Evolutionary conservation across 2,329 filamentous ascomycete genomes (phyloP), one percentile per base, ranked within the genome.

Genomic region (Chaetoscypha palmicola): DNA sequence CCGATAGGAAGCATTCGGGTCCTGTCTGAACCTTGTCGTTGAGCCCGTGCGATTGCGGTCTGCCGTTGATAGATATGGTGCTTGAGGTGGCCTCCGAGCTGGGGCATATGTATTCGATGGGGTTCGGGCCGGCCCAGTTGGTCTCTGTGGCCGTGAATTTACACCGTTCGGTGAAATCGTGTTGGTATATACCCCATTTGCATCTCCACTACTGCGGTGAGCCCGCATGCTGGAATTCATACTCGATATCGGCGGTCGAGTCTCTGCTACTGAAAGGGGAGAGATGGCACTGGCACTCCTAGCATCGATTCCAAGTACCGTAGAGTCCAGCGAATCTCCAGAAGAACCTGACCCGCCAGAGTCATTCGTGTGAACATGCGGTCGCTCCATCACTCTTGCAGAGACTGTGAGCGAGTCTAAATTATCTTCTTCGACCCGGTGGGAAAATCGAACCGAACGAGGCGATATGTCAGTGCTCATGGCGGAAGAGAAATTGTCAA

Each of bases 71-170:
- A 71, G 68, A 39, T 68, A 71, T 34, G 72, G 70, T 12, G 70
- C 65, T 43, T 61, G 58, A 16, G 74, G 45, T 71, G 74, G 71
- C 43, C 74, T 71, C 37, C 78, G 68, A 46, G 76, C 58, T 34
- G 81, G 81, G 50, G 85, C 84, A 62, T 92, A 92, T 23, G 86
- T 89, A 62, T 74, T 86, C 22, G 86, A 91, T 1, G 84, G 84
- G 3, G 84, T 89, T 58, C 86, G 73, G 42, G 76, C 74, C 14
- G 85, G 84, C 19, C 72, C 81, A 4, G 76, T 73, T 12, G 86
- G 84, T 52, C 85, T 76, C 56, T 84, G 79, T 20, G 75, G 72
- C 56, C 81, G 74, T 63, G 64, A 70, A 60, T 57, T 66, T 55
- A 63, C 66, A 38, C 68, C 71, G 49, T 73, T 73, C 64, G 62